A percentile compares a stretch with the other conserved stretches of the same genome.
These are phyloP conservation scores for Paraconiothyrium sp. DNA, from an alignment of 2,329 filamentous ascomycete genomes.

Conservation along the genomic window DNA sequence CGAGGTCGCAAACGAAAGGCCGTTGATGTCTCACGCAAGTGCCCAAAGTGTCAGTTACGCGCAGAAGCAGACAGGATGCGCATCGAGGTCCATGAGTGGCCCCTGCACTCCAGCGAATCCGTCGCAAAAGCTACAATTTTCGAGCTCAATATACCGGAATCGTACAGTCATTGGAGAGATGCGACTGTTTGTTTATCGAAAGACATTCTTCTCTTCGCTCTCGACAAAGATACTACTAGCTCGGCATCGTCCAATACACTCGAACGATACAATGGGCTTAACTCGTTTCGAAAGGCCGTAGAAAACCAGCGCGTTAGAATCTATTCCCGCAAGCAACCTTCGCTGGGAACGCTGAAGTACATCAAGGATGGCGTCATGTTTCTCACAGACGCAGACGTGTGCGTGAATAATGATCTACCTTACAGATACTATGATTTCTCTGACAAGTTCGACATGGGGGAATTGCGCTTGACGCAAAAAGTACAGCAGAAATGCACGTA, in stretches of 20 bases:
- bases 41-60: slow-evolving; percentile 44
- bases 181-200: slow-evolving; percentile 54
- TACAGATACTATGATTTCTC: slow-evolving; percentile 47
- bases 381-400: slow-evolving; percentile 50
- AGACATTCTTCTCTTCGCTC: slow-evolving; percentile 46
- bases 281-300: slow-evolving; percentile 20
- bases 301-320: slow-evolving; percentile 33
- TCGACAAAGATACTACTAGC: neutral
- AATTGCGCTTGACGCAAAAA: slow-evolving; percentile 23
- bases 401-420: slow-evolving; percentile 57
- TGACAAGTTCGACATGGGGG: slow-evolving; percentile 26
- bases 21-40: slow-evolving; percentile 21
- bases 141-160: slow-evolving; percentile 57
- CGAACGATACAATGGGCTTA: too few species aligned
- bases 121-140: slow-evolving; percentile 61
- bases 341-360: slow-evolving; percentile 46
- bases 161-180: slow-evolving; percentile 62
- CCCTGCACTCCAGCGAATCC: slow-evolving; percentile 52
- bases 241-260: too few species aligned
- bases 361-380: slow-evolving; percentile 31
- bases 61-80: slow-evolving; percentile 48
- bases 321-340: slow-evolving; percentile 52
- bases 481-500: slow-evolving; percentile 52
- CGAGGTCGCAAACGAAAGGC: neutral
- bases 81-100: slow-evolving; percentile 66